Evolutionary conservation across 2,329 filamentous ascomycete species (phyloP), one percentile per base, ranked within the genome.

Genomic region (Fusarium sterilihyphosum): DNA sequence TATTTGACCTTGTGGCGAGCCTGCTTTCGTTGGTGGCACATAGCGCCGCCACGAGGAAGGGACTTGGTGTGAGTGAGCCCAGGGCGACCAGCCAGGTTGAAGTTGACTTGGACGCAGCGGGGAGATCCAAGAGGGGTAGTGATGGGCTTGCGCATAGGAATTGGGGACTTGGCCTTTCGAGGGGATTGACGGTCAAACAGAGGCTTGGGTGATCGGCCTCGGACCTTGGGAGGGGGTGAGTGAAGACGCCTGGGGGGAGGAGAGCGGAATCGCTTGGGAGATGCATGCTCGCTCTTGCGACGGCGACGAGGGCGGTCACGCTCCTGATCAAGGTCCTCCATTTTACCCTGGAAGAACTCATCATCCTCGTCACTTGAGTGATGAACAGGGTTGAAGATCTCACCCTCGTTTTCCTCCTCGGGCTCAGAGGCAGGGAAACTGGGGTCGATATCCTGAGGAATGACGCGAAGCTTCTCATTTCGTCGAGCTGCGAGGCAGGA

Each of bases 371-470:
- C 92, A 77, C 91, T 94, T 26, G 91, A 90, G 61, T 91, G 86
- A 78, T 81, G 90, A 67, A 79, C 85, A 77, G 82, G 85, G 82
- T 82, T 91, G 84, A 80, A 91, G 82, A 82, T 89, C 61, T 94
- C 91, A 46, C 94, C 91, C 43, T 94, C 93, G 53, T 94, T 93
- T 35, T 96, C 92, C 75, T 95, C 91, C 76, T 99, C 96, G 1
- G 93, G 93, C 77, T 98, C 96, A 0, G 95, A 98, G 2, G 95
- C 95, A 1, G 96, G 96, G 81, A 99, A 99, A 80, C 95, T 98
- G 2, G 96, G 96, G 80, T 99, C 96, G 69, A 98, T 97, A 77
- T 98, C 96, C 80, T 98, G 96, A n/a, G 96, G 96, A 37, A 96
- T 94, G 37, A 90, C 81, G 72, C 93, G 91, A 70, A 95, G 92